These are phyloP conservation scores for Cryptococcus maquisensis DNA, from an alignment of 1,284 basidiomycete species.

Conservation along the genomic window DNA sequence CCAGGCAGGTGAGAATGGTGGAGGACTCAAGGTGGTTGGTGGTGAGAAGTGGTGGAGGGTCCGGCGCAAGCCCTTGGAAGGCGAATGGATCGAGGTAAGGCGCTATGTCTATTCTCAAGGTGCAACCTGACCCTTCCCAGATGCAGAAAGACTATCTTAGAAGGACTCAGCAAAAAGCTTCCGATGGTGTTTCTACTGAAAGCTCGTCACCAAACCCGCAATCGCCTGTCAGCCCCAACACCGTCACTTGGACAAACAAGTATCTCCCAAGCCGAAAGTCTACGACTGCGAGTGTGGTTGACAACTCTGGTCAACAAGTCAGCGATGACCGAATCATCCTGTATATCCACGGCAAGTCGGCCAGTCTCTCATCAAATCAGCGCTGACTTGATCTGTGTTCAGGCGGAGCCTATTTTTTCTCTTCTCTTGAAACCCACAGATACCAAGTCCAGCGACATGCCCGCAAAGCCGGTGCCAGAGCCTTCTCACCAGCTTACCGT, in stretches of 20 bases:
- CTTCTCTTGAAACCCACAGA: slow-evolving; percentile 49
- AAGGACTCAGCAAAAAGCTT: slow-evolving; percentile 25
- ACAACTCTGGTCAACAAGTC: slow-evolving; percentile 37
- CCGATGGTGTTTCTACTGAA: background rate
- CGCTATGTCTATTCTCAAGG: background rate
- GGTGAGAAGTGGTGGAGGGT: slow-evolving; percentile 95
- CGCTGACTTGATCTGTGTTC: background rate
- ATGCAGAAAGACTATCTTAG: slow-evolving; percentile 51
- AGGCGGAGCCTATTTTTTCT: slow-evolving; percentile 50
- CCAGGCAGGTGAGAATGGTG: slow-evolving; percentile 27
- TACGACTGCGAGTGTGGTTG: slow-evolving; percentile 29
- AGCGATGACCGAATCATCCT: slow-evolving; percentile 44
- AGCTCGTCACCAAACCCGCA: background rate
- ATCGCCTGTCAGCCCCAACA: background rate
- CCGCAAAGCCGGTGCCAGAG: slow-evolving; percentile 80
- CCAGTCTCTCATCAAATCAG: background rate
- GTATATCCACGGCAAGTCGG: slow-evolving; percentile 44
- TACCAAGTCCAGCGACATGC: slow-evolving; percentile 82
- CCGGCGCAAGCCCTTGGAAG: slow-evolving; percentile 68
- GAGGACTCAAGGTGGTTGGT: slow-evolving; percentile 56
- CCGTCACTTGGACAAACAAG: slow-evolving; percentile 5
- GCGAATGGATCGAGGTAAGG: slow-evolving; percentile 72
- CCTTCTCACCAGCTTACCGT: slow-evolving; percentile 74
- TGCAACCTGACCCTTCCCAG: slow-evolving; percentile 18
- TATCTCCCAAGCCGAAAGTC: slow-evolving; percentile 20